These are phyloP conservation scores for Edaphochlamys debaryana DNA, from an alignment of 139 green algal genomes.

Conservation along the genomic window DNA sequence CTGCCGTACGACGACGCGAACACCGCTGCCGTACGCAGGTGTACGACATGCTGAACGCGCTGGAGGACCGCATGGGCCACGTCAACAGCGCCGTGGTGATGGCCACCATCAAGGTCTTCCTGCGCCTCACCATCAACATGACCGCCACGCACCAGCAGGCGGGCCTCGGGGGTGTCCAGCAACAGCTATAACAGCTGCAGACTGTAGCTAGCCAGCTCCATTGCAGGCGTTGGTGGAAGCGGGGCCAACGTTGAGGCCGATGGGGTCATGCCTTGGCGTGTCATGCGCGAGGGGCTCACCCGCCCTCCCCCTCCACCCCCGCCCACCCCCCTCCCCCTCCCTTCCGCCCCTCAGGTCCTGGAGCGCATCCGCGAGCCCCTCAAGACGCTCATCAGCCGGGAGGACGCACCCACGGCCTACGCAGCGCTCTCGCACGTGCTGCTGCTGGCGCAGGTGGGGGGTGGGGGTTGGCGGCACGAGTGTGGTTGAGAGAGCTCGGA, in stretches of 20 bases:
- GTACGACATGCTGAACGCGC: slow-evolving; percentile 95
- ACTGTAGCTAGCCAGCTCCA: too few species aligned
- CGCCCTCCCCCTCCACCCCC: too few species aligned
- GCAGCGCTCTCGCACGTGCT: slow-evolving; percentile 89
- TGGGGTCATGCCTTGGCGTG: too few species aligned
- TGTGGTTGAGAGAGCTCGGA: too few species aligned
- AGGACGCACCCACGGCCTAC: slow-evolving; percentile 83
- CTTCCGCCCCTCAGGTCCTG: slow-evolving; percentile 74
- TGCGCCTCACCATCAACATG: slow-evolving; percentile 92
- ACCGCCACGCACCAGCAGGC: slow-evolving; percentile 89
- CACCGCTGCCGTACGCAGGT: too few species aligned
- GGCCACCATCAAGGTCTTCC: slow-evolving; percentile 91
- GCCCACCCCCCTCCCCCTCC: background rate
- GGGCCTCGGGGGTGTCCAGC: background rate
- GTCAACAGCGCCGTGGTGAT: slow-evolving; percentile 94
- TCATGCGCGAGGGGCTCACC: too few species aligned
- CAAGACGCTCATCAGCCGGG: slow-evolving; percentile 82
- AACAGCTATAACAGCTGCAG: too few species aligned
- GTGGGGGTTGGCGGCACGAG: too few species aligned
- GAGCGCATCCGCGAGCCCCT: slow-evolving; percentile 93
- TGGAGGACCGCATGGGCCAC: slow-evolving; percentile 93
- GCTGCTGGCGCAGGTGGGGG: slow-evolving; percentile 71
- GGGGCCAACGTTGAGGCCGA: too few species aligned
- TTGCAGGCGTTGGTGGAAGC: too few species aligned
- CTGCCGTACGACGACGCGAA: too few species aligned